phyloP scores from a whole-genome alignment of 2,329 filamentous ascomycete species.

The Thermoascus crustaceus region DNA sequence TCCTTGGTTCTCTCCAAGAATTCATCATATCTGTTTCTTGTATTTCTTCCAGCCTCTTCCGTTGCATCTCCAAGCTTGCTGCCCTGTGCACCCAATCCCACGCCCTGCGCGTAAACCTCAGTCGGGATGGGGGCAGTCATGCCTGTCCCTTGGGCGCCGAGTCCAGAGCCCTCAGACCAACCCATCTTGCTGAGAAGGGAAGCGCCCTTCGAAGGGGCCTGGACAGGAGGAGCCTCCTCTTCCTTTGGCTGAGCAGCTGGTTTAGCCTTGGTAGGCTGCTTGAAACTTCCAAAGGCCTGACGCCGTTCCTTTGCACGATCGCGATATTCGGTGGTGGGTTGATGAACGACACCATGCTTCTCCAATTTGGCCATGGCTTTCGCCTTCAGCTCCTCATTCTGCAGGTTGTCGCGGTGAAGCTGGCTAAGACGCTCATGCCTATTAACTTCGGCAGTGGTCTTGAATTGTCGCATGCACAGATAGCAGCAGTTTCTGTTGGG shows the following conservation, averaged over 20 bases:
- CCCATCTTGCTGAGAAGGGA: conserved; percentile 45
- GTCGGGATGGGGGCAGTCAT: conserved; percentile 41
- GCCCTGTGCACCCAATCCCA: conserved; percentile 42
- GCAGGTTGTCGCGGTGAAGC: conserved; percentile 48
- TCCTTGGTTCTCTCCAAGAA: conserved; percentile 42
- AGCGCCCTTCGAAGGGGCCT: conserved; percentile 40
- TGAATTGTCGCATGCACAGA: conserved; percentile 54
- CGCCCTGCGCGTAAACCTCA: conserved; percentile 43
- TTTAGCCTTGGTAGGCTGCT: conserved; percentile 15
- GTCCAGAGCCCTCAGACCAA: conserved; percentile 40
- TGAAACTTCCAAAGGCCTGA: conserved; percentile 33
- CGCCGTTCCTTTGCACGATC: conserved; percentile 41
- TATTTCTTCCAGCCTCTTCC: conserved; percentile 42
- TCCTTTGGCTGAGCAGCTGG: conserved; percentile 18
- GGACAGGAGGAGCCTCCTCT: conserved; percentile 20
- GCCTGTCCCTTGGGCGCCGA: conserved; percentile 42
- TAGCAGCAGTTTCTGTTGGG: conserved; percentile 51
- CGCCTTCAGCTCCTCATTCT: conserved; percentile 40
- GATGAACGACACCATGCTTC: conserved; percentile 34
- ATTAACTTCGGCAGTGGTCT: conserved; percentile 46
- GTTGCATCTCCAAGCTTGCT: conserved; percentile 42
- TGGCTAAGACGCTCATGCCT: conserved; percentile 53
- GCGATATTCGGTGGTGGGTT: conserved; percentile 33
- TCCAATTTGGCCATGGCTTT: conserved; percentile 35
- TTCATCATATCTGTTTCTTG: conserved; percentile 39